Base-by-base conservation (phyloP, 768 basidiomycete genomes). In the Favolaschia claudopus region DNA sequence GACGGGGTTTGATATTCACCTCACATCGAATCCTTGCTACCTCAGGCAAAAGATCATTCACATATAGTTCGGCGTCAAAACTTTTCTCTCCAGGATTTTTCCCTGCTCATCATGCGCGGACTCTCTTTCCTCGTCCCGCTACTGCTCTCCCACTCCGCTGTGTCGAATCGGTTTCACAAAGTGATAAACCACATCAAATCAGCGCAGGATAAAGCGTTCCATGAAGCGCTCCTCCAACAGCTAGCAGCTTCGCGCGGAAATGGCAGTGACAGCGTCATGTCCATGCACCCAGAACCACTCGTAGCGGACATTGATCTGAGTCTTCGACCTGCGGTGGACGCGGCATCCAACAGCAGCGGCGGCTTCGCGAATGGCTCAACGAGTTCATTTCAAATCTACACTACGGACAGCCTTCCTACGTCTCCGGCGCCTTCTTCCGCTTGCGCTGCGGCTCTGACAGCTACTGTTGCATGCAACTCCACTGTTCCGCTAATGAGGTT, bases 201-300 rank as follows among this genome's bases (percentile, higher is more conserved):
- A n/a, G 39, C 48, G 27, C 40, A 28, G 27, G 31, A 59, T 43
- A 59, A 52, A 36, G 20, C 27, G 24, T 52, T 59, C 49, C 57
- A 59, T 40, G 57, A 52, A 12, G 43, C 57, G 13, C 57, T 59
- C 27, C 15, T 59, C 40, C 33, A 58, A n/a, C 57, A 58, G 46
- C 38, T 13, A 24, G 45, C 45, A 45, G 19, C 20, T 17, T 31
- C 37, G 14, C n/a, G 19, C n/a, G 13, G 32, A 7, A 45, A 10
- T 20, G 43, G 29, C 13, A n/a, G n/a, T 9, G 24, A 42, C 40
- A 34, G n/a, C 13, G 10, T 14, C 22, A 31, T 14, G 36, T 27
- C n/a, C 15, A 39, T 34, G 29, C 37, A 43, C 15, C 34, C 27
- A 31, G 36, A 24, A 12, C 40, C 55, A 19, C 46, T 32, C 13